Evolutionary conservation across 192 early-diverging fungal genomes (phyloP).

Genomic region (Backusella circina): DNA sequence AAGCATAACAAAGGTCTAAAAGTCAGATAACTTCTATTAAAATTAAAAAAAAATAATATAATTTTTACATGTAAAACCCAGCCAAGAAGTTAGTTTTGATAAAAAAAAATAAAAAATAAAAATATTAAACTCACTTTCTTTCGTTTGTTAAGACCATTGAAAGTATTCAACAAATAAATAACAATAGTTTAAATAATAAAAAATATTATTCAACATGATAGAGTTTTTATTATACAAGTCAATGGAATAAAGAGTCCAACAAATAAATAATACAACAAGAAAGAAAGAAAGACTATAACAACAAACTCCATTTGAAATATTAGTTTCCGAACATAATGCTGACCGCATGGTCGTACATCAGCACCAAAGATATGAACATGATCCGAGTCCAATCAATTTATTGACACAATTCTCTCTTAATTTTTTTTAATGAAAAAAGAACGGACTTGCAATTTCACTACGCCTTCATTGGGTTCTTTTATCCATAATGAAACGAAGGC

Average conservation of each 20-base stretch:
- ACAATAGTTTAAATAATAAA: background rate
- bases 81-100: background rate
- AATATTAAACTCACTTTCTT: background rate
- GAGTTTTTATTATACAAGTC: background rate
- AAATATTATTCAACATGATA: background rate
- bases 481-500: background rate
- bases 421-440: background rate
- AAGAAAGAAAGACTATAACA: background rate
- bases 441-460: background rate
- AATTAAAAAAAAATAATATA: background rate
- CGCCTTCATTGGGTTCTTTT: background rate
- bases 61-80: background rate
- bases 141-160: background rate
- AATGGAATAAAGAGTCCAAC: background rate
- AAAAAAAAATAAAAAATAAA: background rate
- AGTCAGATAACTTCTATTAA: background rate
- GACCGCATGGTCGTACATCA: constrained; percentile 3
- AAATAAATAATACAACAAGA: background rate
- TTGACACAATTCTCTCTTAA: background rate
- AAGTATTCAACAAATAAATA: background rate
- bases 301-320: constrained; percentile 1
- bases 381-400: constrained; percentile 2
- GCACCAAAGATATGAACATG: constrained; percentile 2
- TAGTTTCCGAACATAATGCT: constrained; percentile 3
- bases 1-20: constrained; percentile 2